phyloP scores from a whole-genome alignment of 129 eudicot species.

The Chrysanthemum lavandulifolium region DNA sequence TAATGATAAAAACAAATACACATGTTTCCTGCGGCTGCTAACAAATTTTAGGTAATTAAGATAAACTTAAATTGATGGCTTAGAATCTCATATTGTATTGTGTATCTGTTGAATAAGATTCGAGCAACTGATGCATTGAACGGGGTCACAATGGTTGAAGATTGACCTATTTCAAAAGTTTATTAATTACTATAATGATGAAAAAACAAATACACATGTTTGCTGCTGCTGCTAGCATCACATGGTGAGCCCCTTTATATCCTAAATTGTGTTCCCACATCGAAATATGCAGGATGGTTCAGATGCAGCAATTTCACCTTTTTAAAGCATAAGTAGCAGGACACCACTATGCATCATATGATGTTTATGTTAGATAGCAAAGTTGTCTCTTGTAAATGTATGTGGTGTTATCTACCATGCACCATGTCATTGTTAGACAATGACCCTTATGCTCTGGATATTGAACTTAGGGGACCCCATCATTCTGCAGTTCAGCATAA shows the following conservation, averaged over 20 bases:
- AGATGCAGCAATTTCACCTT: conserved; percentile 33
- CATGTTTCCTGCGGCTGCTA: conserved; percentile 23
- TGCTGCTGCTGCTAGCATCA: conserved; percentile 35
- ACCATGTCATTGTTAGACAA: conserved; percentile 20
- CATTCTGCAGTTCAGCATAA: conserved; percentile 24
- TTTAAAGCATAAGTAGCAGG: conserved; percentile 26
- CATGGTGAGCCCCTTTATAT: conserved; percentile 40
- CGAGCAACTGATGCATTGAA: not conserved
- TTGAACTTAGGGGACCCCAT: conserved; percentile 36
- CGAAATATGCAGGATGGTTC: conserved; percentile 27
- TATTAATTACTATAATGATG: conserved; percentile 9
- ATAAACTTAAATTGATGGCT: not conserved
- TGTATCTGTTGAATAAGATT: no score
- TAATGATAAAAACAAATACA: conserved; percentile 22
- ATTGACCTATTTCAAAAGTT: not conserved
- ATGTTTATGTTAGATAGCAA: conserved; percentile 17
- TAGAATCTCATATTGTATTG: no score
- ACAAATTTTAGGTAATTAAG: not conserved
- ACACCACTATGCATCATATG: conserved; percentile 28
- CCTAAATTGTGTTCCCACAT: conserved; percentile 25
- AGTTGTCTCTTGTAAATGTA: conserved; percentile 28
- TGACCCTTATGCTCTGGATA: conserved; percentile 30
- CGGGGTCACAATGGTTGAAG: not conserved
- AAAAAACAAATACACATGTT: conserved; percentile 16
- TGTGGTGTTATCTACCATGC: conserved; percentile 30